These are phyloP conservation scores for Aspergillus novoparasiticus DNA, from an alignment of 2,329 filamentous ascomycete species.

Conservation along the genomic window DNA sequence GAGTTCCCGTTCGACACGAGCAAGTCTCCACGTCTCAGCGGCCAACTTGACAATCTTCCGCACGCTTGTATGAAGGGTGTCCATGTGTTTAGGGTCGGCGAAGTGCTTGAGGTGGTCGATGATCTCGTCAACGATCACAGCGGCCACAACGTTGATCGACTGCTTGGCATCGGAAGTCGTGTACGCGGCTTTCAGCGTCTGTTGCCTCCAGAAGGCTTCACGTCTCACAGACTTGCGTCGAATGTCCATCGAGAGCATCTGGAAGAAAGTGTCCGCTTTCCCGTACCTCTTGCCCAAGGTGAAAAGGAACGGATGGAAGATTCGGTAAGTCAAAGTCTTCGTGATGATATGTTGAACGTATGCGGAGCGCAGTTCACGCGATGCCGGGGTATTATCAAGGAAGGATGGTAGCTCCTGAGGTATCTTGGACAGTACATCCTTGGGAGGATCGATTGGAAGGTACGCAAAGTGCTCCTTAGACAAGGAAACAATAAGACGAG, in stretches of 20 bases:
- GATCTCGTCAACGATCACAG: conserved; percentile 60
- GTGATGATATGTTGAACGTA: conserved; percentile 60
- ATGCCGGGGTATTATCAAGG: conserved; percentile 54
- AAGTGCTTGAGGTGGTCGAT: conserved; percentile 58
- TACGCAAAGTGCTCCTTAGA: conserved; percentile 56
- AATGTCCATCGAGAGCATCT: conserved; percentile 58
- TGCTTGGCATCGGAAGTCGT: conserved; percentile 59
- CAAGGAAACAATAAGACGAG: conserved; percentile 54
- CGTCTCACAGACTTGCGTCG: conserved; percentile 58
- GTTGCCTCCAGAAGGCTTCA: conserved; percentile 61
- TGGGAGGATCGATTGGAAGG: conserved; percentile 53
- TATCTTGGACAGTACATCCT: conserved; percentile 54
- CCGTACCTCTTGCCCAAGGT: conserved; percentile 57
- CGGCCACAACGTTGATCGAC: conserved; percentile 58
- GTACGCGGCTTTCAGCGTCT: conserved; percentile 60
- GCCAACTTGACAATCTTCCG: conserved; percentile 60
- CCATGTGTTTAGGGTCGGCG: conserved; percentile 53
- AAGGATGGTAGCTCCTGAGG: conserved; percentile 58
- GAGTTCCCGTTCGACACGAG: conserved; percentile 58
- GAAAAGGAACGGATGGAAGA: conserved; percentile 62
- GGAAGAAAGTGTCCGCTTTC: conserved; percentile 59
- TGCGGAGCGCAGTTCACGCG: conserved; percentile 55
- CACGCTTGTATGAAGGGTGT: conserved; percentile 54
- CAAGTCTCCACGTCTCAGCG: conserved; percentile 61
- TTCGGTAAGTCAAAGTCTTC: conserved; percentile 57